phyloP scores from a whole-genome alignment of 1,284 basidiomycete genomes.

The Pseudozyma tsukubaensis region DNA sequence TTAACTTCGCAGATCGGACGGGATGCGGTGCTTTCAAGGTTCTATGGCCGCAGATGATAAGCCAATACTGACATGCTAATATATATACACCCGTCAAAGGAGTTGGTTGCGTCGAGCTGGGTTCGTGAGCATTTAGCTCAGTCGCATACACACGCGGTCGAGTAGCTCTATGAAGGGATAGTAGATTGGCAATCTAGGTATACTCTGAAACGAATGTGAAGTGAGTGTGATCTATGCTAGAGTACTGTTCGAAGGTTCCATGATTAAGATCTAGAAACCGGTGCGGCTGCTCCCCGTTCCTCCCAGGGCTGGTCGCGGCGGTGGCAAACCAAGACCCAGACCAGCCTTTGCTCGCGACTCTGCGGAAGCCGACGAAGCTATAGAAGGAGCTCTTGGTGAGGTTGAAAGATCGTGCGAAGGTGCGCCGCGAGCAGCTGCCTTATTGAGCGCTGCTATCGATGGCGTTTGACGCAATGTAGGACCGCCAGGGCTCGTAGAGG shows the following conservation, averaged over 20 bases:
- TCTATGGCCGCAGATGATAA: conserved; percentile 82
- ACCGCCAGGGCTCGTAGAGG: conserved; percentile 9
- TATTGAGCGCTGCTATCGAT: conserved; percentile 42
- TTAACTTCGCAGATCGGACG: conserved; percentile 84
- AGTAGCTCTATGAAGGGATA: too few species aligned
- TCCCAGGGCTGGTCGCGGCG: conserved; percentile 29
- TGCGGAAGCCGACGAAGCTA: not conserved
- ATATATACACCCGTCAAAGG: too few species aligned
- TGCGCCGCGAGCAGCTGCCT: conserved; percentile 39
- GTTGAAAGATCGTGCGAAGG: conserved; percentile 31
- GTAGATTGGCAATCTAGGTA: too few species aligned
- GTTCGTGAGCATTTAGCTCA: too few species aligned
- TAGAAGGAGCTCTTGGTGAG: conserved; percentile 15
- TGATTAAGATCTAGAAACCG: conserved; percentile 35
- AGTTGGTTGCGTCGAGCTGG: too few species aligned
- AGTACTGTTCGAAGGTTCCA: too few species aligned
- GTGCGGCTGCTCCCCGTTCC: conserved; percentile 33
- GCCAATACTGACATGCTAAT: too few species aligned
- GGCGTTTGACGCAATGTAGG: conserved; percentile 29
- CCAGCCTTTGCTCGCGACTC: conserved; percentile 24
- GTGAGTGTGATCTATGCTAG: too few species aligned
- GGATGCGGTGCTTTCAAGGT: conserved; percentile 83
- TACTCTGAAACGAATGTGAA: too few species aligned
- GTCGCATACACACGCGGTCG: too few species aligned
- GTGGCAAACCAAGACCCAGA: conserved; percentile 31